A percentile compares a stretch with the other conserved stretches of the same genome.
Conservation (phyloP, 495 filamentous ascomycete species). For the Penicillium riverlandense region DNA sequence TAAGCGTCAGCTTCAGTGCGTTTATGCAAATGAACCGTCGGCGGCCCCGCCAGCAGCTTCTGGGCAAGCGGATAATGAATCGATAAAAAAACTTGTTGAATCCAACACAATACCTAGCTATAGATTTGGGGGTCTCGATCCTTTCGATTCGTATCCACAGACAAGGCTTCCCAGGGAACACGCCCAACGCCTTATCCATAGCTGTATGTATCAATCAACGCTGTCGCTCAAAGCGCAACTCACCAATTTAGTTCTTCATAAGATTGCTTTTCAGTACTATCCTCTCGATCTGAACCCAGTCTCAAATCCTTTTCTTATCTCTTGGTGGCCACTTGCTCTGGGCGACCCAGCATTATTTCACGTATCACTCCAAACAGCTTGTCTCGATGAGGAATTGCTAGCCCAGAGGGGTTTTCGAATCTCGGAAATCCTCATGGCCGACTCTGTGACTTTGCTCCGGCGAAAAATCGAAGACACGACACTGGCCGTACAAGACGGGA, state of each 20-base stretch:
- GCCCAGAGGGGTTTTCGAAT: slow-evolving; percentile 39
- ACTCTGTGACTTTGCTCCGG: slow-evolving; percentile 40
- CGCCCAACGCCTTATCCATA: slow-evolving; percentile 43
- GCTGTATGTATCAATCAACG: slow-evolving; percentile 26
- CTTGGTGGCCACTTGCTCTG: slow-evolving; percentile 48
- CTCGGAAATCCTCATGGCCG: slow-evolving; percentile 45
- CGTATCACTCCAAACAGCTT: slow-evolving; percentile 47
- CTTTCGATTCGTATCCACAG: slow-evolving; percentile 44
- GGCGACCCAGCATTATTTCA: slow-evolving; percentile 46
- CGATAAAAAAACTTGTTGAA: slow-evolving; percentile 1
- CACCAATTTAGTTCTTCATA: slow-evolving; percentile 33
- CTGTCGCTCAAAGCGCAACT: slow-evolving; percentile 3
- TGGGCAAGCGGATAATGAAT: slow-evolving; percentile 3
- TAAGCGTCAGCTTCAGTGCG: slow-evolving; percentile 33
- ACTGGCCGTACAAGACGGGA: slow-evolving; percentile 44
- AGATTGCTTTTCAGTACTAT: slow-evolving; percentile 49
- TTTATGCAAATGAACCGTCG: slow-evolving; percentile 42
- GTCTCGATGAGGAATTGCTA: slow-evolving; percentile 41
- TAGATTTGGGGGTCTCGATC: slow-evolving; percentile 30
- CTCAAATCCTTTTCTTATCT: slow-evolving; percentile 46
- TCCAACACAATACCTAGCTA: slow-evolving; percentile 7
- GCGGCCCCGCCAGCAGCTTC: slow-evolving; percentile 12
- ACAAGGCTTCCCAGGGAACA: slow-evolving; percentile 38
- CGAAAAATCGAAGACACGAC: slow-evolving; percentile 33
- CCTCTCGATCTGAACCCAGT: slow-evolving; percentile 39